A percentile compares a stretch with the other conserved stretches of the same genome.
phyloP scores from a whole-genome alignment of 1,284 basidiomycete genomes.

The Cryptococcus sp. region DNA sequence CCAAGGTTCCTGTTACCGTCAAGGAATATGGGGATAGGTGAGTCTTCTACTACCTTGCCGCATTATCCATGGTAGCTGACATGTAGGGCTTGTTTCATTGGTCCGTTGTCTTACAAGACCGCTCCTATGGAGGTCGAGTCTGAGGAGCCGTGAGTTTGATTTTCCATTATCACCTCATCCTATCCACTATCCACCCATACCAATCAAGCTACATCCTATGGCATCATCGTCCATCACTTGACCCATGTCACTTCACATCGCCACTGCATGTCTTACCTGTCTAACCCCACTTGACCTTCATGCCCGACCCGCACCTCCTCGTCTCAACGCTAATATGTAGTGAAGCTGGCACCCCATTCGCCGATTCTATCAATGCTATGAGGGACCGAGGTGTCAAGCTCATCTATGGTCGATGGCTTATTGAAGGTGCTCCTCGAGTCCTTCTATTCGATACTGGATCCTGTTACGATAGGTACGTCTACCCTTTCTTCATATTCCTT shows the following conservation, averaged over 20 bases:
- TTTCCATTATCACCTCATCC: constrained; percentile 27
- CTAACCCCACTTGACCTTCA: no score
- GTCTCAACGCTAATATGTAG: constrained; percentile 9
- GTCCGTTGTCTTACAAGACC: constrained; percentile 91
- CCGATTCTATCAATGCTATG: constrained; percentile 69
- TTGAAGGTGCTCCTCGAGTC: constrained; percentile 90
- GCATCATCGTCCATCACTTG: no score
- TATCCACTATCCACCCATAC: no score
- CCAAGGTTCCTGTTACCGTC: constrained; percentile 95
- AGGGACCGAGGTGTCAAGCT: constrained; percentile 82
- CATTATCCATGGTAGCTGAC: constrained; percentile 1
- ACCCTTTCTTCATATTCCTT: neutral
- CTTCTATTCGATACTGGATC: constrained; percentile 93
- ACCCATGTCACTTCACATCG: no score
- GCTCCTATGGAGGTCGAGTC: constrained; percentile 98
- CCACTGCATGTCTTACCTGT: no score
- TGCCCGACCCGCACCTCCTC: no score
- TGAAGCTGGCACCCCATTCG: constrained; percentile 56
- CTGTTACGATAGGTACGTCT: constrained; percentile 59
- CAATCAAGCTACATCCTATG: no score
- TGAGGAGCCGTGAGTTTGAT: constrained; percentile 63
- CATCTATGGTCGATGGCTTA: constrained; percentile 95
- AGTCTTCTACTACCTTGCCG: constrained; percentile 11
- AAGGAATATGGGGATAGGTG: constrained; percentile 63
- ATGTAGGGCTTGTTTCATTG: constrained; percentile 60